Percentiles rank a stretch among this genome's conserved stretches.
Evolutionary conservation across 2,329 filamentous ascomycete species (phyloP).

Genomic region (Ascocoryne sarcoides): DNA sequence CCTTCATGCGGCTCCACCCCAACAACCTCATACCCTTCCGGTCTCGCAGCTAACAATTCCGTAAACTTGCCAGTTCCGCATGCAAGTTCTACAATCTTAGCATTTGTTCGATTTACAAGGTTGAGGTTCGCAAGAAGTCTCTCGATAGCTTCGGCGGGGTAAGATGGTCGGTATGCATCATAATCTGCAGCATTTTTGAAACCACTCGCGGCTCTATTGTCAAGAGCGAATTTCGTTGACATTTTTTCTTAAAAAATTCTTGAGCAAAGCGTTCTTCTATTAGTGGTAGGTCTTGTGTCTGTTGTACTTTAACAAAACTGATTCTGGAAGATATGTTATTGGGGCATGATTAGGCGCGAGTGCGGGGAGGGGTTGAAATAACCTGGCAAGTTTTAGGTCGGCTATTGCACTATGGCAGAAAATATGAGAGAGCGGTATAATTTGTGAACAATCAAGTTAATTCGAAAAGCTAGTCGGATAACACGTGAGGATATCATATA

Average conservation of each 20-base stretch:
- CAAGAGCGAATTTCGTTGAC: slow-evolving; percentile 11
- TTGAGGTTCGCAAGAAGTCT: slow-evolving; percentile 47
- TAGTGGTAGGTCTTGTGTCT: too few species aligned
- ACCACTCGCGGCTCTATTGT: slow-evolving; percentile 32
- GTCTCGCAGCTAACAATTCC: slow-evolving; percentile 47
- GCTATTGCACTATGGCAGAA: too few species aligned
- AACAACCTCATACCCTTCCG: slow-evolving; percentile 50
- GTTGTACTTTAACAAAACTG: too few species aligned
- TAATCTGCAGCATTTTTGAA: slow-evolving; percentile 58
- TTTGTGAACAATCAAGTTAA: too few species aligned
- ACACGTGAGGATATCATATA: too few species aligned
- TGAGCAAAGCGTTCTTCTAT: too few species aligned
- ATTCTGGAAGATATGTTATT: too few species aligned
- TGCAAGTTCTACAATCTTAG: slow-evolving; percentile 53
- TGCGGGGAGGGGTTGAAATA: too few species aligned
- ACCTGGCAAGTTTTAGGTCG: too few species aligned
- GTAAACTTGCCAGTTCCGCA: slow-evolving; percentile 67
- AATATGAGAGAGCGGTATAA: too few species aligned
- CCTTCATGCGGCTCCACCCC: slow-evolving; percentile 55
- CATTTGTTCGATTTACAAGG: slow-evolving; percentile 37
- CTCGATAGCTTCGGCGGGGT: slow-evolving; percentile 49
- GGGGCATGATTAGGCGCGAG: too few species aligned
- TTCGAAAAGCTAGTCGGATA: too few species aligned
- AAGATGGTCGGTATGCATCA: slow-evolving; percentile 60
- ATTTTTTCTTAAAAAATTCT: slow-evolving; percentile 3